A percentile compares a stretch with the other conserved stretches of the same genome.
Evolutionary conservation across 306 rosid species (phyloP).

Genomic region (Datisca glomerata): DNA sequence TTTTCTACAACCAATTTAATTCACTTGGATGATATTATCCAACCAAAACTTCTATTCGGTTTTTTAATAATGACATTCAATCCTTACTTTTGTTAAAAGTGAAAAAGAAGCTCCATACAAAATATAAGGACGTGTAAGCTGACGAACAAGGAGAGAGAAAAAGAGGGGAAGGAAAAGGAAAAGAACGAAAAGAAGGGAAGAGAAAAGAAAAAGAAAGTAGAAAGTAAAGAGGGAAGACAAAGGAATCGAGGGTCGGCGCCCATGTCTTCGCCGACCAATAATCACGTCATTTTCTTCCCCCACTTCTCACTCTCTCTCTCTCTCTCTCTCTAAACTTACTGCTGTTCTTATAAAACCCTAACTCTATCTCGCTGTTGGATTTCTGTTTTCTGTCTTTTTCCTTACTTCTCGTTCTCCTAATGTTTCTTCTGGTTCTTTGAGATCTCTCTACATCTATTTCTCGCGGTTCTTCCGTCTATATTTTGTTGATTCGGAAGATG

Average conservation of each 20-base stretch:
- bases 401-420: background rate
- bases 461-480: conserved; percentile 45
- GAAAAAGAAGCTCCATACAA: background rate
- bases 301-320: background rate
- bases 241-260: conserved; percentile 65
- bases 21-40: background rate
- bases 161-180: background rate
- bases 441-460: background rate
- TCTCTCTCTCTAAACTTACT: background rate
- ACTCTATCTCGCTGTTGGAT: background rate
- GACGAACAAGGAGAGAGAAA: background rate
- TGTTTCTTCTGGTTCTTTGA: background rate
- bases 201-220: background rate
- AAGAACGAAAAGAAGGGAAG: background rate
- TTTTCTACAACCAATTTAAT: too few species aligned
- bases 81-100: too few species aligned
- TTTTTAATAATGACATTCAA: too few species aligned
- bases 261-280: conserved; percentile 74
- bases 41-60: background rate
- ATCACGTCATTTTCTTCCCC: conserved; percentile 32
- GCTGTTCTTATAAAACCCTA: conserved; percentile 8
- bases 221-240: conserved; percentile 8
- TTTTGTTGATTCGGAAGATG: conserved; percentile 36
- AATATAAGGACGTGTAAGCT: too few species aligned
- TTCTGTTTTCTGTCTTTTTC: background rate